Percentiles rank a stretch among this genome's conserved stretches.
These are phyloP conservation scores for Discostella stelligeroides DNA, from an alignment of 108 stramenopile species.

Conservation along the genomic window DNA sequence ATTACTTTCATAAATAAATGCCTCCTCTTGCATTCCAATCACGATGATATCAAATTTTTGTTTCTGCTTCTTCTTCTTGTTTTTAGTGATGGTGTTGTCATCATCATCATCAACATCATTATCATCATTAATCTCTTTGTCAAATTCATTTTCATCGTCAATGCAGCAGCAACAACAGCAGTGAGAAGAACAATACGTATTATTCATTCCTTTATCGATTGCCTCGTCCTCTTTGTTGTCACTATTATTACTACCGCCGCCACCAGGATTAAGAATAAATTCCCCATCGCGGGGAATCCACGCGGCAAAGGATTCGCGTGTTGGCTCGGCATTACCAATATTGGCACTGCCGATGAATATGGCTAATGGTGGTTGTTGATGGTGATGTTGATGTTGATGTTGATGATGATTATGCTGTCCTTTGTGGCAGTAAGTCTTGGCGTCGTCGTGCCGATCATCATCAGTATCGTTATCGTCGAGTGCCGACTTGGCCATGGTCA, in stretches of 20 bases:
- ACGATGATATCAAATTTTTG: conserved; percentile 48
- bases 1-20: conserved; percentile 22
- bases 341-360: conserved; percentile 40
- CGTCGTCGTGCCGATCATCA: too few species aligned
- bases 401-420: too few species aligned
- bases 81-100: not conserved
- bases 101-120: not conserved
- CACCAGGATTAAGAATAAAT: not conserved
- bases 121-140: not conserved
- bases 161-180: not conserved
- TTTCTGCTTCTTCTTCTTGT: too few species aligned
- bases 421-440: too few species aligned
- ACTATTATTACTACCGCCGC: not conserved
- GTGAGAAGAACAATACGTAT: too few species aligned
- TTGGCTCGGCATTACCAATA: conserved; percentile 54
- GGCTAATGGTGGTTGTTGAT: not conserved
- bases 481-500: too few species aligned
- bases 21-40: conserved; percentile 58
- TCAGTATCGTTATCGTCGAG: too few species aligned
- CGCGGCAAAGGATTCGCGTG: conserved; percentile 29
- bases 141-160: not conserved
- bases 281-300: conserved; percentile 50
- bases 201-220: not conserved
- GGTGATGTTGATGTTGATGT: not conserved
- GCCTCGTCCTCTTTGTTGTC: not conserved